Base-by-base conservation (phyloP, 83 land plant genomes). In the Isoetes engelmannii region DNA sequence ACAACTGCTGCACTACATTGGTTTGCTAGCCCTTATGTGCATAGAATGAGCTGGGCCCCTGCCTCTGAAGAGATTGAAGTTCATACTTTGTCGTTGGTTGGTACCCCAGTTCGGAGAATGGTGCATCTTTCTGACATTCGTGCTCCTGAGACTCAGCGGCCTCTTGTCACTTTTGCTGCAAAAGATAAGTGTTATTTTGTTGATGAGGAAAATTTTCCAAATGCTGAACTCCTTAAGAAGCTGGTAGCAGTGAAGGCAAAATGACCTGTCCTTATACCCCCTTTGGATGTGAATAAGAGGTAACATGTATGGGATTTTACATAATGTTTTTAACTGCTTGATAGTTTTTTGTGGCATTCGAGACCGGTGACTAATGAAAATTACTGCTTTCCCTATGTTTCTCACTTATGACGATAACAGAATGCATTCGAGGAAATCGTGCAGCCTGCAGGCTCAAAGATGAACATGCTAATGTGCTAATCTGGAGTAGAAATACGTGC, bases 21-120 rank as follows among this genome's bases (percentile, higher is more conserved):
- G 98, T 93, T 87, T 75, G 98, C 84, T 12, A 86, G 96, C 72
- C 98, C 98, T 44, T 93, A 93, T 65, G 79, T 93, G 51, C 96
- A 88, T 73, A 90, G 85, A 74, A 81, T 93, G 21, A 87, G 76
- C 42, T 93, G 98, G 98, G 69, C 69, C 41, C 98, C 98, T n/a
- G 98, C 96, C 13, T 83, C 96, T 17, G 84, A 84, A 37, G 81
- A 72, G 65, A 76, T 90, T 68, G 92, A 87, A 69, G 89, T 90
- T 20, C 90, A 93, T 69, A 82, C 89, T 79, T 53, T 93, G 78
- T 74, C 89, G 20, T 87, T 93, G 96, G 13, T 90, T 81, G 92
- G 92, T 13, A 82, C 86, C 5, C 77, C 68, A 42, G 12, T 78
- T 13, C 79, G 82, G 5, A 76, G 75, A 67, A 93, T 82, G 7